Evolutionary conservation across 768 basidiomycete genomes (phyloP), one percentile per base, ranked within the genome.

Genomic region (Rhizopogon vinicolor): DNA sequence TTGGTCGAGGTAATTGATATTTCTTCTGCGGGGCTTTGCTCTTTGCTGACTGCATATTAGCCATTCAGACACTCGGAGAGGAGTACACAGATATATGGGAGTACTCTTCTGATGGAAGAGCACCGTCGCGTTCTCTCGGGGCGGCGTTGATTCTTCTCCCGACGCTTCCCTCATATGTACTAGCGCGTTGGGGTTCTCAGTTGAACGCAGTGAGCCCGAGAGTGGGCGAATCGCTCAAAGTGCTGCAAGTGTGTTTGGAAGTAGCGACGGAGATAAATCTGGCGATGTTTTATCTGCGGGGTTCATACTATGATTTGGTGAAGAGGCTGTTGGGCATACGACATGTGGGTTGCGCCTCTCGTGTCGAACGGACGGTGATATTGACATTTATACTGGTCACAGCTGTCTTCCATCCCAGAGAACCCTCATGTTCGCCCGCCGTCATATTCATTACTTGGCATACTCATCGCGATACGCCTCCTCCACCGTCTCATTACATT

Each of bases 11-110:
- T 91, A 61, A 56, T 74, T 61, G 29, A 37, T 41, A 45, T 52
- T 43, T 50, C 35, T 40, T 7, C 44, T 44, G 35, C 25, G 22
- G 29, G 7, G 44, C 28, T 51, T 35, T 31, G 25, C 9, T 16
- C 42, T 33, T 19, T 7, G 46, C 60, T 68, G 46, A 59, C 54
- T 42, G 18, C 52, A 40, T 9, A 8, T 40, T 51, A 93, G 91
- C 85, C 14, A 79, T 78, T 9, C 91, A 93, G 69, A 92, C 88
- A 4, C 76, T 93, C 1, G 92, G 92, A n/a, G 92, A 94, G 68
- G 92, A 94, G 65, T 94, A 94, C 62, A 92, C 90, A 1, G 87
- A 88, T 62, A 85, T 89, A 35, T 90, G 91, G 88, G 83, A 85
- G 60, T 81, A 85, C 54, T 82, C 85, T 10, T 65, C 74, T 3